Percentiles rank a stretch among this genome's conserved stretches.
These are phyloP conservation scores for Leishmania tropica DNA, from an alignment of 208 protist genomes.

Conservation along the genomic window DNA sequence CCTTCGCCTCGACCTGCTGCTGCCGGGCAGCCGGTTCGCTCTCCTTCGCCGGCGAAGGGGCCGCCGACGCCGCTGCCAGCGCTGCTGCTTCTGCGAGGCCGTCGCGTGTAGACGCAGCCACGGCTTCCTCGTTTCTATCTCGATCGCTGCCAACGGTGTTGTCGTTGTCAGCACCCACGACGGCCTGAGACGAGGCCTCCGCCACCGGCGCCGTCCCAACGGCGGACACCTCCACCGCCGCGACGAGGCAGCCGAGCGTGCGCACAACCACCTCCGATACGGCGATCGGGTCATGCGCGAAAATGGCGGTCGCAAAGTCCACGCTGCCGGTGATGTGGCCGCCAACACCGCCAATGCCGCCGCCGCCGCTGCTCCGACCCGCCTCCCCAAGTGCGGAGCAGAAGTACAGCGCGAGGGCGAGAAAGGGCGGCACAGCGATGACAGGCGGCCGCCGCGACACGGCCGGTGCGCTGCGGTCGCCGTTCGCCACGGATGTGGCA, in stretches of 20 bases:
- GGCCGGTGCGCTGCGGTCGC: background rate
- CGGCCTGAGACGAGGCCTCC: background rate
- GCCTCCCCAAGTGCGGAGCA: conserved; percentile 26
- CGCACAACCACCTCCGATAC: conserved; percentile 25
- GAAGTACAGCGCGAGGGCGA: conserved; percentile 46
- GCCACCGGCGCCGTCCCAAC: background rate
- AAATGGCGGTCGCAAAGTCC: conserved; percentile 28
- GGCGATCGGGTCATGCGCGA: conserved; percentile 27
- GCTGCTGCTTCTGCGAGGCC: background rate
- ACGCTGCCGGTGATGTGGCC: conserved; percentile 25
- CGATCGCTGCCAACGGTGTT: background rate
- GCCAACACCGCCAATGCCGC: background rate
- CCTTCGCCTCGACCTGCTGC: background rate
- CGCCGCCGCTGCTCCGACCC: conserved; percentile 12
- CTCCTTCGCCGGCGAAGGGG: background rate
- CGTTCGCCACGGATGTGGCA: background rate
- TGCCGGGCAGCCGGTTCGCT: background rate
- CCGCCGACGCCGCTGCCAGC: background rate
- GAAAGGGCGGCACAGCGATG: conserved; percentile 45
- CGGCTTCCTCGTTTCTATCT: background rate
- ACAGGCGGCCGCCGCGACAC: background rate
- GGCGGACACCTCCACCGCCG: conserved; percentile 10
- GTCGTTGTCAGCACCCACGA: background rate
- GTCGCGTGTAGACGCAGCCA: background rate
- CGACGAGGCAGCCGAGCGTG: conserved; percentile 25